These are phyloP conservation scores for Dentipellis fragilis DNA, from an alignment of 768 basidiomycete genomes.

Conservation along the genomic window DNA sequence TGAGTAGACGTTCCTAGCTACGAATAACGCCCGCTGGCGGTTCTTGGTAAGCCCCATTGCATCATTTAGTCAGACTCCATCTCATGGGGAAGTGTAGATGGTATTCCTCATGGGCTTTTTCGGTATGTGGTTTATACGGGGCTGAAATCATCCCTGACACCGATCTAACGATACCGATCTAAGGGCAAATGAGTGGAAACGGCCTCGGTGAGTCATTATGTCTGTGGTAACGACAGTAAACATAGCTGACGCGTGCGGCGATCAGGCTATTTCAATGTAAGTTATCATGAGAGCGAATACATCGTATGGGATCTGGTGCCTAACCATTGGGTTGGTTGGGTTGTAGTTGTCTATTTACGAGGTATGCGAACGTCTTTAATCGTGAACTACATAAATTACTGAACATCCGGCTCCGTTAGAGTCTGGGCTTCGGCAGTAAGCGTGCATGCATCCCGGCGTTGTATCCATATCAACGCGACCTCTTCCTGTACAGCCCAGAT, in stretches of 20 bases:
- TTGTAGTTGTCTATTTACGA: not conserved
- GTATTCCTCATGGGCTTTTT: conserved; percentile 2
- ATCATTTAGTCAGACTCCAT: not conserved
- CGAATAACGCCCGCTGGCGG: not conserved
- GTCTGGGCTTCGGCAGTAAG: conserved; percentile 1
- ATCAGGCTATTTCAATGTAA: conserved; percentile 2
- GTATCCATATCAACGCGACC: not conserved
- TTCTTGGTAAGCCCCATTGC: not conserved
- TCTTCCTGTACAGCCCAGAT: not conserved
- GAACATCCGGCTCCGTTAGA: not conserved
- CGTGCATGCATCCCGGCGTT: too few relatives aligned
- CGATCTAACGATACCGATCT: too few relatives aligned
- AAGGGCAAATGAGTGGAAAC: conserved; percentile 2
- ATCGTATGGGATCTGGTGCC: not conserved
- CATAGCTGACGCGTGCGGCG: not conserved
- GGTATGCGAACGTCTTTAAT: not conserved
- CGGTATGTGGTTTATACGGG: not conserved
- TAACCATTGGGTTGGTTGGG: not conserved
- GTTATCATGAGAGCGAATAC: not conserved
- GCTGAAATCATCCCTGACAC: too few relatives aligned
- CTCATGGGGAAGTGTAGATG: not conserved
- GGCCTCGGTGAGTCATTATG: not conserved
- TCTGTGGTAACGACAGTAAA: too few relatives aligned
- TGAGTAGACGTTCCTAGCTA: not conserved
- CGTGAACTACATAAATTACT: too few relatives aligned